A percentile compares a stretch with the other conserved stretches of the same genome.
Evolutionary conservation across 2,329 filamentous ascomycete species (phyloP).

Genomic region (Calonectria pteridis): DNA sequence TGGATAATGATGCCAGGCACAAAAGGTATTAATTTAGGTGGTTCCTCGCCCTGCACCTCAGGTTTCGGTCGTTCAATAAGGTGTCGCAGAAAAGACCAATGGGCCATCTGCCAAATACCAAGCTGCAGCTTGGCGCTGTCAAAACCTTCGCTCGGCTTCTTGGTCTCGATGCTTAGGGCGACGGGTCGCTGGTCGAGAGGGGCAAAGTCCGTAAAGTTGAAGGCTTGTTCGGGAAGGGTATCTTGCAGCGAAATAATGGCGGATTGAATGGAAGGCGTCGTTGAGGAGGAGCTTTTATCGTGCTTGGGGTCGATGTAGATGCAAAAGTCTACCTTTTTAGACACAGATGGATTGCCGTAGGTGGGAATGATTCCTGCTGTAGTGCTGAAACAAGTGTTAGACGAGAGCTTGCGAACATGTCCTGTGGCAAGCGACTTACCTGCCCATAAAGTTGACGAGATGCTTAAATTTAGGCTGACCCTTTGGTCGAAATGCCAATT

Average conservation of each 20-base stretch:
- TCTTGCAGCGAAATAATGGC: neutral
- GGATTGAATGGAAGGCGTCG: neutral
- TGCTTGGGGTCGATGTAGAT: slow-evolving; percentile 17
- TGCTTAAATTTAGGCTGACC: slow-evolving; percentile 3
- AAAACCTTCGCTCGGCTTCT: slow-evolving; percentile 19
- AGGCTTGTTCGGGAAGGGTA: neutral
- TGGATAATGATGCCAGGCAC: slow-evolving; percentile 16
- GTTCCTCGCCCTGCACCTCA: neutral
- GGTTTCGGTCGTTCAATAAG: neutral
- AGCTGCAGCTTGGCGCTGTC: slow-evolving; percentile 17
- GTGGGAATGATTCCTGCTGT: slow-evolving; percentile 3
- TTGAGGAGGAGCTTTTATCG: neutral
- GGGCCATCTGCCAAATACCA: slow-evolving; percentile 20
- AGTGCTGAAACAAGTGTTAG: neutral
- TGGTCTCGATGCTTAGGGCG: slow-evolving; percentile 20
- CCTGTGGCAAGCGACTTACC: neutral
- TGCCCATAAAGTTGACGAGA: slow-evolving; percentile 28
- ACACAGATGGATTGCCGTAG: neutral
- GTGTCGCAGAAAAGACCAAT: slow-evolving; percentile 10
- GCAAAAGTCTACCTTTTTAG: slow-evolving; percentile 25
- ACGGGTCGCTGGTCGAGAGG: slow-evolving; percentile 1
- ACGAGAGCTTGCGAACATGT: neutral
- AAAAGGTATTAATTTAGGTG: neutral
- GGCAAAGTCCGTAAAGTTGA: slow-evolving; percentile 17
- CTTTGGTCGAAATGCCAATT: slow-evolving; percentile 24